Percentiles rank a stretch among this genome's conserved stretches.
phyloP scores from a whole-genome alignment of 2,329 filamentous ascomycete genomes.

The Scorias spongiosa region DNA sequence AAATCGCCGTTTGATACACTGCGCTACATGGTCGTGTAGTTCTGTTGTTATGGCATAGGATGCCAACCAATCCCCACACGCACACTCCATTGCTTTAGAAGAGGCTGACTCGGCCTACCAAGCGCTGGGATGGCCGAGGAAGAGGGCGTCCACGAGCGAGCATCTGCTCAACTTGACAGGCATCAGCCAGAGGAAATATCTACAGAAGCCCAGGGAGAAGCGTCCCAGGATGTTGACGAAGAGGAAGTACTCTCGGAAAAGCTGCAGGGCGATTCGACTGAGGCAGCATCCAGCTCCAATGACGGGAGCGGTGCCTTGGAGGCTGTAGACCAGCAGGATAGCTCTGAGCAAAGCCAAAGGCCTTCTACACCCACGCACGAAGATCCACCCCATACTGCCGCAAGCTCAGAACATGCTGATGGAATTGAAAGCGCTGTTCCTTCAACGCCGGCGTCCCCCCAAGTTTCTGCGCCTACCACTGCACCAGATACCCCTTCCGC shows the following conservation, averaged over 20 bases:
- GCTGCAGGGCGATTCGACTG: slow-evolving; percentile 1
- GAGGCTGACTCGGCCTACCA: slow-evolving; percentile 6
- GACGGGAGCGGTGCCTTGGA: neutral
- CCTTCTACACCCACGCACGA: neutral
- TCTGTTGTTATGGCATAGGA: too few relatives aligned
- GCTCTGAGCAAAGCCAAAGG: neutral
- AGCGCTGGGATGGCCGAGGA: slow-evolving; percentile 18
- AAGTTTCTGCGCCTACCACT: slow-evolving; percentile 2
- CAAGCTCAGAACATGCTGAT: neutral
- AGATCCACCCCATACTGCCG: neutral
- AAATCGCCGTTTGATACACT: too few relatives aligned
- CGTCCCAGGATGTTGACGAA: slow-evolving; percentile 1
- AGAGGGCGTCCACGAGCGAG: slow-evolving; percentile 10
- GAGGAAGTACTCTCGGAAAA: neutral
- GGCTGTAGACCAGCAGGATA: neutral
- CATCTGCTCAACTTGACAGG: slow-evolving; percentile 10
- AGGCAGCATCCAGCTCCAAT: neutral
- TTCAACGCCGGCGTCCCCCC: neutral
- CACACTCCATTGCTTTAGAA: too few relatives aligned
- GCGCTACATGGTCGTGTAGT: too few relatives aligned
- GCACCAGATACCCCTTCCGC: slow-evolving; percentile 8
- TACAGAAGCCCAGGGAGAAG: slow-evolving; percentile 4
- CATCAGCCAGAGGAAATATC: slow-evolving; percentile 2
- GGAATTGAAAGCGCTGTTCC: neutral
- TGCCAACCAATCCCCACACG: too few relatives aligned